Percentiles rank a stretch among this genome's conserved stretches.
phyloP scores from a whole-genome alignment of 805 yeast genomes.

The Teunomyces gatunensis region DNA sequence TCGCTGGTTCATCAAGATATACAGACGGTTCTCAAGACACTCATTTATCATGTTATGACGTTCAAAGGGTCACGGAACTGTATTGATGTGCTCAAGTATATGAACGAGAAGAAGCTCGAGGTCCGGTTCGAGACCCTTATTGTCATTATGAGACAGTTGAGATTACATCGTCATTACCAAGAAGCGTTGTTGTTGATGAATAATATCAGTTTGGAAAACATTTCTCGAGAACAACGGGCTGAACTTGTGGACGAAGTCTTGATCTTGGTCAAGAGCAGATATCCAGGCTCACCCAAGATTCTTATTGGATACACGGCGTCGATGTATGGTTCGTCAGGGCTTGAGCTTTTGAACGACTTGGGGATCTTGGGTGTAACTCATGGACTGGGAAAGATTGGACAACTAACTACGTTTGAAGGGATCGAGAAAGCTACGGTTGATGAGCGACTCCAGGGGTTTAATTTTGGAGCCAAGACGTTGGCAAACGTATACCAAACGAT shows the following conservation, averaged over 20 bases:
- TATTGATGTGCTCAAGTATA: conserved; percentile 30
- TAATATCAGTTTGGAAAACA: conserved; percentile 21
- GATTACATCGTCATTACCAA: conserved; percentile 25
- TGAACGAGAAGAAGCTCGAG: conserved; percentile 24
- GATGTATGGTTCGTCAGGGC: conserved; percentile 17
- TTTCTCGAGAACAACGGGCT: conserved; percentile 16
- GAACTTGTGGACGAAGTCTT: conserved; percentile 30
- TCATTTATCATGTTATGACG: conserved; percentile 33
- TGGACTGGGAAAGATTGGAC: conserved; percentile 18
- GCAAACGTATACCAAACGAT: conserved; percentile 23
- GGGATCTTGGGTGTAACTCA: conserved; percentile 24
- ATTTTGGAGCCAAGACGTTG: conserved; percentile 18
- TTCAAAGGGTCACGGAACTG: conserved; percentile 37
- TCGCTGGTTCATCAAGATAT: conserved; percentile 18
- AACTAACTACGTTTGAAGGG: conserved; percentile 9
- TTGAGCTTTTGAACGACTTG: conserved; percentile 24
- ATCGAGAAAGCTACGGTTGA: conserved; percentile 35
- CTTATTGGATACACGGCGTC: conserved; percentile 36
- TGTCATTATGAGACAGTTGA: conserved; percentile 28
- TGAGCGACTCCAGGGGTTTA: conserved; percentile 18
- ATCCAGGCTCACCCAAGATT: conserved; percentile 30
- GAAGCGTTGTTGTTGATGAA: conserved; percentile 37
- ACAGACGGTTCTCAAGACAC: conserved; percentile 24
- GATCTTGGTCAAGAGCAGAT: conserved; percentile 27
- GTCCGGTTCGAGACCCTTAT: conserved; percentile 24